Percentiles rank a stretch among this genome's conserved stretches.
These are phyloP conservation scores for Heliosperma pusillum DNA, from an alignment of 148 eudicot species.

Conservation along the genomic window DNA sequence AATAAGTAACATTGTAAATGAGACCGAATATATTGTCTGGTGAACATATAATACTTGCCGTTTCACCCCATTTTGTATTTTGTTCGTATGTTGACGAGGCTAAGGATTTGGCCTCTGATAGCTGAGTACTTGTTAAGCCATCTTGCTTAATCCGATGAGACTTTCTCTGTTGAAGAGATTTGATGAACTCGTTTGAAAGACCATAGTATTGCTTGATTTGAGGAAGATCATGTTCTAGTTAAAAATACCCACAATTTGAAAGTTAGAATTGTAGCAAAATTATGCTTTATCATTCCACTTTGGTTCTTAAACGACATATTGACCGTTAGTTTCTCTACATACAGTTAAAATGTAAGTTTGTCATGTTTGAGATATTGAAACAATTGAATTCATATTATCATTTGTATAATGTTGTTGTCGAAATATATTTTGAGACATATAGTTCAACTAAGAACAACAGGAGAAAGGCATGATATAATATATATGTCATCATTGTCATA, in stretches of 20 bases:
- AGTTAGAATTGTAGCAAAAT: slow-evolving; percentile 3
- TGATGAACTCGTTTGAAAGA: slow-evolving; percentile 38
- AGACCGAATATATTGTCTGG: neutral
- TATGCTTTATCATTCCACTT: too few relatives aligned
- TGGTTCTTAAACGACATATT: too few relatives aligned
- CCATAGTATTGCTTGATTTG: slow-evolving; percentile 23
- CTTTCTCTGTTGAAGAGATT: slow-evolving; percentile 5
- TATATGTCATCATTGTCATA: neutral
- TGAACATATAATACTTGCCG: slow-evolving; percentile 30
- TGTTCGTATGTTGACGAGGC: slow-evolving; percentile 52
- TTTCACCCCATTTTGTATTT: slow-evolving; percentile 52
- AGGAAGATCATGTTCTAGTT: slow-evolving; percentile 11
- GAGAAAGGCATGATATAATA: neutral
- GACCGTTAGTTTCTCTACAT: too few relatives aligned
- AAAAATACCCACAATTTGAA: neutral
- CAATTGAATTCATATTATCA: too few relatives aligned
- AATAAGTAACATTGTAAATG: too few relatives aligned
- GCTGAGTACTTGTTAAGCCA: neutral
- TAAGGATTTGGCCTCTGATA: slow-evolving; percentile 29
- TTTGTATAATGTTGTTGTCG: too few relatives aligned
- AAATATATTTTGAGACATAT: too few relatives aligned
- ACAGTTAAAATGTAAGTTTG: too few relatives aligned
- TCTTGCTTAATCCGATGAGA: neutral
- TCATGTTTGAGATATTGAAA: too few relatives aligned
- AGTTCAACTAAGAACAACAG: too few relatives aligned